Evolutionary conservation across 2,329 filamentous ascomycete species (phyloP), one percentile per base, ranked within the genome.

Genomic region (Fusarium begoniae): DNA sequence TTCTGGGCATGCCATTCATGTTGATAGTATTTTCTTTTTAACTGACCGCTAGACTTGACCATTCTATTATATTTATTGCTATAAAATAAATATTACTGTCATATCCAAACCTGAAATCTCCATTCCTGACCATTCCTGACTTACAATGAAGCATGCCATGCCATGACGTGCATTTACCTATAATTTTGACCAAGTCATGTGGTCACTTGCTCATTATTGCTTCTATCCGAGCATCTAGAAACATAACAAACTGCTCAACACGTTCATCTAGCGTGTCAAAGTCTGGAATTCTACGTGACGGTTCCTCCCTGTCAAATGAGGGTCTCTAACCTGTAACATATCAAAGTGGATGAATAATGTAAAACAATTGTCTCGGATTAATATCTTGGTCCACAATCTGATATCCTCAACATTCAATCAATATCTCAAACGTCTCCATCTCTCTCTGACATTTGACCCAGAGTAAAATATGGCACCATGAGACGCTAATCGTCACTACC

Each of bases 281-380:
- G n/a, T 12, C 32, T 58, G 32, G 55, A 58, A 58, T 58, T 51
- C 3, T 50, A 28, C 47, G 37, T 44, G 26, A 22, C 45, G 53
- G 48, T 15, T 47, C 18, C 30, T 40, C 24, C 53, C 45, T 63
- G 24, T 65, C 18, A 22, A 51, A 53, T 8, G 43, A 35, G 40
- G 28, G 26, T 35, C 30, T 45, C 10, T 30, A 28, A 20, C 15
- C 30, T 56, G 24, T 44, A 35, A 44, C 55, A 58, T 26, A 14
- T 17, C 26, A 50, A 51, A 12, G 45, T 61, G 30, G 38, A 57
- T 50, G 37, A 50, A 54, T 17, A 43, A 40, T 11, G 35, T 48
- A 68, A 62, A 69, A 55, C 43, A 35, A 54, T 48, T 70, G 67
- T 66, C 59, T 70, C 40, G 35, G 41, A 59, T 57, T 55, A 70